Percentiles rank a stretch among this genome's conserved stretches.
Evolutionary conservation across 306 rosid species (phyloP).

Genomic region (Canavalia ensiformis): DNA sequence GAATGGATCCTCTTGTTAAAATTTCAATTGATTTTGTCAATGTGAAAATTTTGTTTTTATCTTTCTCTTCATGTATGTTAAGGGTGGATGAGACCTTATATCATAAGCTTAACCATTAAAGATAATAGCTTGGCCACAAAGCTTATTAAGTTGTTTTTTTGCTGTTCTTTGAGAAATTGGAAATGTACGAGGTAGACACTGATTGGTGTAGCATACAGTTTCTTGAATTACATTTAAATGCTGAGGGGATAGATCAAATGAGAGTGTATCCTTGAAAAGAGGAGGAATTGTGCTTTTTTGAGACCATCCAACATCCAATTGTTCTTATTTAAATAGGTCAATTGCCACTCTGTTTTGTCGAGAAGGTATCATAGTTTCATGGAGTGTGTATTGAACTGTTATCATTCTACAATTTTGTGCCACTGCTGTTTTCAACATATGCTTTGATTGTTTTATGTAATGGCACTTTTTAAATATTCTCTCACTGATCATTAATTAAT

Average conservation of each 20-base stretch:
- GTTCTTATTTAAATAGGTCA: conserved; percentile 32
- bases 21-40: background rate
- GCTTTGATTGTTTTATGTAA: conserved; percentile 36
- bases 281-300: conserved; percentile 7
- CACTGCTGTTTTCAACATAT: background rate
- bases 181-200: background rate
- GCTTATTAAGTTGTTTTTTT: background rate
- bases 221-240: conserved; percentile 12
- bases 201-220: conserved; percentile 6
- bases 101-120: background rate
- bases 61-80: background rate
- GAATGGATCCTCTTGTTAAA: background rate
- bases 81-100: background rate
- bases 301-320: background rate
- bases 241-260: conserved; percentile 14
- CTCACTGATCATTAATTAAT: conserved; percentile 30
- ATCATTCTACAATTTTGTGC: conserved; percentile 31
- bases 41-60: background rate
- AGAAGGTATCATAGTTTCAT: background rate
- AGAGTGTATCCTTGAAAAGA: background rate
- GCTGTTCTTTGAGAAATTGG: conserved; percentile 32
- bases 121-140: background rate
- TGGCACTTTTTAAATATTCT: background rate
- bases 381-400: background rate
- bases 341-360: conserved; percentile 20